Conservation (phyloP, 305 asterid genomes). For the Rubia occidens region DNA sequence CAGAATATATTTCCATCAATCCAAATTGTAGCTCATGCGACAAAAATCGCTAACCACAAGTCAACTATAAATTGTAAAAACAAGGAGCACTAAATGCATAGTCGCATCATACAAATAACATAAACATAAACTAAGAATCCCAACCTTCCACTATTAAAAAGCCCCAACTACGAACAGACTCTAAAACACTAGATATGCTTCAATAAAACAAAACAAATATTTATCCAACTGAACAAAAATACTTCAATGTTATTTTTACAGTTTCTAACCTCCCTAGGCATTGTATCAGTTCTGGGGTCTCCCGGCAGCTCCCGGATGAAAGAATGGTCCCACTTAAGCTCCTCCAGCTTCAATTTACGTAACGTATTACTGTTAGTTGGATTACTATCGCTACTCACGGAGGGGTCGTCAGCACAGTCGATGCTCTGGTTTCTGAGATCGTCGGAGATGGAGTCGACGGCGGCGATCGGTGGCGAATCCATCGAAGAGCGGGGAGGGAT, state of each 20-base stretch:
- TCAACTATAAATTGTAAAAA: not conserved
- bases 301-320: slow-evolving; percentile 87
- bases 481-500: slow-evolving; percentile 25
- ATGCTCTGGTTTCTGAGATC: slow-evolving; percentile 52
- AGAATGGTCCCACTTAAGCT: slow-evolving; percentile 84
- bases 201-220: not conserved
- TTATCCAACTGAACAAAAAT: not conserved
- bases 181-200: not conserved
- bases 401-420: slow-evolving; percentile 13
- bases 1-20: not conserved
- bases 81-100: no score
- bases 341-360: slow-evolving; percentile 60
- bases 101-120: not conserved
- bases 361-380: slow-evolving; percentile 5
- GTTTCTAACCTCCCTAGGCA: slow-evolving; percentile 65
- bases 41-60: not conserved
- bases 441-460: slow-evolving; percentile 57
- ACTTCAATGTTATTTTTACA: not conserved
- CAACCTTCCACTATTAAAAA: not conserved
- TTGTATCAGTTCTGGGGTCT: slow-evolving; percentile 67
- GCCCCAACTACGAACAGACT: not conserved
- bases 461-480: slow-evolving; percentile 41
- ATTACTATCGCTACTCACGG: not conserved
- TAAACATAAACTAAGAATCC: not conserved
- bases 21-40: not conserved